Evolutionary conservation across 306 rosid genomes (phyloP), one percentile per base, ranked within the genome.

Genomic region (Quercus berberidifolia): DNA sequence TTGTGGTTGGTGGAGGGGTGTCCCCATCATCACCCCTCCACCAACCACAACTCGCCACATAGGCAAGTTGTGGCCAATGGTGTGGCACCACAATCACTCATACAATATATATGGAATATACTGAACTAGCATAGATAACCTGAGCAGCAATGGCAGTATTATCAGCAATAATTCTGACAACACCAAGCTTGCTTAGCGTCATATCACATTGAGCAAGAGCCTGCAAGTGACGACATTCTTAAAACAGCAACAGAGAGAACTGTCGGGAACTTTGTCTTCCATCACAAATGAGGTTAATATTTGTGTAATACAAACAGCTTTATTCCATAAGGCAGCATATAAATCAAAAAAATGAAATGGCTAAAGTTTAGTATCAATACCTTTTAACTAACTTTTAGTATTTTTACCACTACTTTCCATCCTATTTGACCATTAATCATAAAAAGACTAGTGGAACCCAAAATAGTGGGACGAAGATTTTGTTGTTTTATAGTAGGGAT

Each of bases 71-170:
- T 25, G 26, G 26, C 2, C 2, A 25, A 25, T 25, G 26, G 26
- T 25, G 26, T 25, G 26, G 2, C 26, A 25, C 26, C 26, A 25
- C 0, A 25, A 25, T 25, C 26, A 25, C 26, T 25, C 26, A 62
- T 41, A 30, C n/a, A 80, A 35, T 75, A 58, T 20, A 46, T 14
- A 77, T 28, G 56, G 30, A 79, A 28, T 54, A 73, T 59, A 35
- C 71, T 79, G 80, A 79, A 57, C 70, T 76, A 54, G 49, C 46
- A 84, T 59, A 41, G 76, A 79, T 57, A 59, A 92, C 98, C 97
- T 90, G 85, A 20, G 98, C 98, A 79, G 98, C 93, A 46, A 77
- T 89, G 43, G 98, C 98, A 83, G 91, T 83, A 85, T 92, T 94
- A 60, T 83, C 87, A n/a, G 87, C 83, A 83, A 78, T 81, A 85